Evolutionary conservation across 352 stramenopile genomes (phyloP), one percentile per base, ranked within the genome.

Genomic region (Phytophthora idaei): DNA sequence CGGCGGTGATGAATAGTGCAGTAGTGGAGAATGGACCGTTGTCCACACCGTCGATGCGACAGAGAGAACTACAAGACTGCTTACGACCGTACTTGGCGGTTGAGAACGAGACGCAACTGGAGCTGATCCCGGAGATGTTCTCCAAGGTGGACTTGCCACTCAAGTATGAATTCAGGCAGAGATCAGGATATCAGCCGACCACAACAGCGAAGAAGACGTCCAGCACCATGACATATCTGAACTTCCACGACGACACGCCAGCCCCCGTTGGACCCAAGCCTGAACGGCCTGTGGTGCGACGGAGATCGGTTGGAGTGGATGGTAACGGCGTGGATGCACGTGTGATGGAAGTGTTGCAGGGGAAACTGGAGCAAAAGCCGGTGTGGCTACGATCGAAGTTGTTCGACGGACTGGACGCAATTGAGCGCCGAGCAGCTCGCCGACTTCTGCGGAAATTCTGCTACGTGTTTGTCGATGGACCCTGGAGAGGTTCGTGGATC

Each of bases 151-250:
- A 94, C 49, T 64, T 93, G 29, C 85, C 87, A 36, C 76, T 92
- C 48, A 91, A 91, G 69, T 94, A 94, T 66, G 85, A 94, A 64
- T 94, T 94, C 74, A 76, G 85, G 5, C 87, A 93, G 60, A 78
- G 80, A 32, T 87, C 82, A 2, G 81, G 83, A 6, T 94, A 93
- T 70, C 80, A 92, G 39, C 79, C 78, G 29, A 88, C 73, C 4
- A 73, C 83, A 37, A 65, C 50, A 15, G 72, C 73, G 44, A 91
- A 90, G 72, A 90, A 90, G 57, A 61, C 75, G 37, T 88, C 83
- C n/a, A 90, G 61, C 46, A 89, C 82, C 15, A 90, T 90, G 73
- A 90, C 81, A 51, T 93, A 91, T 64, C 65, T 91, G 47, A 93
- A 92, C 39, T 93, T 93, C 69, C 83, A 90, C 55, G 82, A 91